phyloP scores from a whole-genome alignment of 306 rosid species.

The Argentina anserina region DNA sequence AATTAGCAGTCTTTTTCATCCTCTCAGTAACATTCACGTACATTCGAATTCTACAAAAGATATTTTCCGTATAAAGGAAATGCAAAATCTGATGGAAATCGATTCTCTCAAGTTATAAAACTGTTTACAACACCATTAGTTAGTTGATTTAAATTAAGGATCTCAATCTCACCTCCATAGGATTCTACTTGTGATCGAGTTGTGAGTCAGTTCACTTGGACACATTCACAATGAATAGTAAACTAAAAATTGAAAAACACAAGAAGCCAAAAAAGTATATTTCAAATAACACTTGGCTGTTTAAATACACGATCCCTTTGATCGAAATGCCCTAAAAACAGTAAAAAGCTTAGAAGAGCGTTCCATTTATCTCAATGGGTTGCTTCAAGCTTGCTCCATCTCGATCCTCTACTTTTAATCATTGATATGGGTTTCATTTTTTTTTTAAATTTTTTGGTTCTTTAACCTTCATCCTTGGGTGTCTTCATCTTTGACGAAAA shows the following conservation, averaged over 20 bases:
- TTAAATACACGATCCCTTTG: slow-evolving; percentile 6
- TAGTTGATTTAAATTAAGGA: background rate
- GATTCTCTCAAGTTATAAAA: no score
- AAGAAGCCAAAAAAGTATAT: slow-evolving; percentile 33
- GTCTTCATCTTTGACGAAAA: slow-evolving; percentile 60
- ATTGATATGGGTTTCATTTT: slow-evolving; percentile 14
- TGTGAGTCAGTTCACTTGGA: slow-evolving; percentile 12
- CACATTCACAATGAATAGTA: background rate
- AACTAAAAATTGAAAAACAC: slow-evolving; percentile 13
- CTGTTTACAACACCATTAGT: background rate
- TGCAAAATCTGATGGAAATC: no score
- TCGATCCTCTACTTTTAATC: slow-evolving; percentile 28
- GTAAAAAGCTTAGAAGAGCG: slow-evolving; percentile 37
- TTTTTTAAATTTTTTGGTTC: background rate
- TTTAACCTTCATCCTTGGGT: slow-evolving; percentile 48
- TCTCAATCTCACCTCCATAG: slow-evolving; percentile 9
- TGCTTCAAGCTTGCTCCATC: slow-evolving; percentile 53
- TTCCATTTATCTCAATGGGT: slow-evolving; percentile 36
- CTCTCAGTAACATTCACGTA: background rate
- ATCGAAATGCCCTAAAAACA: slow-evolving; percentile 26
- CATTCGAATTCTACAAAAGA: no score
- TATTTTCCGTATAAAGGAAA: no score
- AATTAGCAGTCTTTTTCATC: background rate
- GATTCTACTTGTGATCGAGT: slow-evolving; percentile 19
- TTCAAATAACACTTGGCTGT: slow-evolving; percentile 27